Base-by-base conservation (phyloP, 176 grass and related monocot species). In the Zoysia japonica region DNA sequence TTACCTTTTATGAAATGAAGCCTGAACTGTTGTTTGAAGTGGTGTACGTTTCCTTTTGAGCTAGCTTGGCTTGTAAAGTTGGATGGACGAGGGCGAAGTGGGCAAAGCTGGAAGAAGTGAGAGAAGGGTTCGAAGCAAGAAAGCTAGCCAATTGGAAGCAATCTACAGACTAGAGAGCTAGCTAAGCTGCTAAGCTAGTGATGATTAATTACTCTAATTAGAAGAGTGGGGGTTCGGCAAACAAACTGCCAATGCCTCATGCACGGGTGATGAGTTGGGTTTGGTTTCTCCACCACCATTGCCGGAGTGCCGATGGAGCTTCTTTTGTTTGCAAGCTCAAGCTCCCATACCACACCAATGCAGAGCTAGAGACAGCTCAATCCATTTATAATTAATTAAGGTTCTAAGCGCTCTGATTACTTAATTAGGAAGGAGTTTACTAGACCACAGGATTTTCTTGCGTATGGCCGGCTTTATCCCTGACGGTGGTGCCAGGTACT, bases 251-350 rank as follows among this genome's bases (percentile, higher is more conserved):
- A 28, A 28, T 28, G 28, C 28, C 28, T 66, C 82, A 35, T 68
- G 43, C 20, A 63, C 71, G 6, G 16, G 60, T 35, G 48, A 51
- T 28, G 28, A 28, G 28, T 52, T 35, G 43, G 15, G 54, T 70
- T 64, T 83, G 79, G 76, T 89, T 89, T 92, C 80, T 89, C 71
- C 76, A 70, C 65, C 80, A 87, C 87, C 80, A 83, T 28, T 28
- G 28, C 28, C 28, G 28, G 28, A 28, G 71, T 80, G 78, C 46
- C 46, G 66, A 70, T 71, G 64, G 64, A 89, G 46, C 70, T 84
- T 86, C 75, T 92, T 88, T 86, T 83, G 90, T 83, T 86, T 82
- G 83, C 70, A 75, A 83, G 71, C 86, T 78, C 28, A 28, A 28
- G 28, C 28, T 28, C 28, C 28, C 28, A 28, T 28, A 28, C 28